Evolutionary conservation across 2,329 filamentous ascomycete genomes (phyloP).

Genomic region (Penicillium frequentans): DNA sequence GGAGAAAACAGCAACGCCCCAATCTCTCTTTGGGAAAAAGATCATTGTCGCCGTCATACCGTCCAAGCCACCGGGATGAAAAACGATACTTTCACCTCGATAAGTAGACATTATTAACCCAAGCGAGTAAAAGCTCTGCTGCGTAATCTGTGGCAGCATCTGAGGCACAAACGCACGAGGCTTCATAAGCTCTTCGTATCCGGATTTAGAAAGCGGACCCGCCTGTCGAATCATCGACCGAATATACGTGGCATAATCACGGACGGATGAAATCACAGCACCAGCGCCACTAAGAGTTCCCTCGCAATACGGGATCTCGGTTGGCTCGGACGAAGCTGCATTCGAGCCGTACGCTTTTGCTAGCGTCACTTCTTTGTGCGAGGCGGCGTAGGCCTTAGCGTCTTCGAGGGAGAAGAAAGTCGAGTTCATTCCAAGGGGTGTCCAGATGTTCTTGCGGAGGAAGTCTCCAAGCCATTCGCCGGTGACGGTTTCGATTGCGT

Average conservation of each 20-base stretch:
- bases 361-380: conserved; percentile 10
- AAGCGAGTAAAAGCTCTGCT: not conserved
- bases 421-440: conserved; percentile 42
- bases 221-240: not conserved
- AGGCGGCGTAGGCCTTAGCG: conserved; percentile 25
- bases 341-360: conserved; percentile 12
- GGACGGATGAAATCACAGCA: not conserved
- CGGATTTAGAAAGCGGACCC: not conserved
- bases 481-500: conserved; percentile 48
- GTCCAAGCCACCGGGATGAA: not conserved
- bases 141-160: not conserved
- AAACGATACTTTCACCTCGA: not conserved
- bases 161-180: not conserved
- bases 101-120: not conserved
- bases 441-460: conserved; percentile 37
- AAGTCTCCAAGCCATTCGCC: conserved; percentile 32
- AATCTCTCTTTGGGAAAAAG: not conserved
- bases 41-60: not conserved
- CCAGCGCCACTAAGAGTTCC: not conserved
- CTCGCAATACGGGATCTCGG: not conserved
- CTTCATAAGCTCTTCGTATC: not conserved
- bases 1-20: not conserved
- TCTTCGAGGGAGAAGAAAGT: conserved; percentile 39
- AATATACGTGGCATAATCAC: not conserved
- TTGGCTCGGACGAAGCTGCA: conserved; percentile 21